Percentiles rank a stretch among this genome's conserved stretches.
These are phyloP conservation scores for Suillus americanus DNA, from an alignment of 768 basidiomycete genomes.

Conservation along the genomic window DNA sequence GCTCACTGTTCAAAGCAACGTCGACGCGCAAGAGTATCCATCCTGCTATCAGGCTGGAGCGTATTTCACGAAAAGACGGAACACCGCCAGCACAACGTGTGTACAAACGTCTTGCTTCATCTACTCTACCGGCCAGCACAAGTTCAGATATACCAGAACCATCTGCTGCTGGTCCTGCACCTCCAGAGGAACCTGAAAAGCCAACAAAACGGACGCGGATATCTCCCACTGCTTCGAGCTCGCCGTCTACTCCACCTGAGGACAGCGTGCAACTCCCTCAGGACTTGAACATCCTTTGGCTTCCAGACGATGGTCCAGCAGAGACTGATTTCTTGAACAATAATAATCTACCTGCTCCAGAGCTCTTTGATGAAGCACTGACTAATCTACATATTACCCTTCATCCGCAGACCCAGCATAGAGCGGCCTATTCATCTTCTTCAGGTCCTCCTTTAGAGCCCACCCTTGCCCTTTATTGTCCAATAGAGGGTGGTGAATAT, in stretches of 20 bases:
- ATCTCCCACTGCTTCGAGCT: background rate
- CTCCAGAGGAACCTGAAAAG: conserved; percentile 7
- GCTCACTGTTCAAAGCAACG: conserved; percentile 29
- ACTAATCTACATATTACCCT: conserved; percentile 75
- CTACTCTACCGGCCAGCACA: background rate
- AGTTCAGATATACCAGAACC: conserved; percentile 1
- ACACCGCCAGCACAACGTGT: conserved; percentile 9
- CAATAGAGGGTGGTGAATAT: conserved; percentile 79
- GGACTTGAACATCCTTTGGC: conserved; percentile 66
- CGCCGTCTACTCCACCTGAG: conserved; percentile 14
- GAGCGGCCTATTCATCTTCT: conserved; percentile 58
- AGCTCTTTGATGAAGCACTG: conserved; percentile 74
- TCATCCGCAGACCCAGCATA: conserved; percentile 80
- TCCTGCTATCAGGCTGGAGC: conserved; percentile 17
- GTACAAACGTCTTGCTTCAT: conserved; percentile 12
- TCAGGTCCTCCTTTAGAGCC: conserved; percentile 66
- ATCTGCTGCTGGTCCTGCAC: background rate
- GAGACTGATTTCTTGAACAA: conserved; percentile 29
- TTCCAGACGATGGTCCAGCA: conserved; percentile 35
- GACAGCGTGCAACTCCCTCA: conserved; percentile 49
- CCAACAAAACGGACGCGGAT: conserved; percentile 3
- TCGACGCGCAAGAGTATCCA: conserved; percentile 24
- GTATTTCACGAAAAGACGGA: conserved; percentile 25
- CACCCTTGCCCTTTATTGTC: conserved; percentile 83
- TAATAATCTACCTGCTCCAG: conserved; percentile 60